phyloP scores from a whole-genome alignment of 345 rosid species.

The Noccaea caerulescens region DNA sequence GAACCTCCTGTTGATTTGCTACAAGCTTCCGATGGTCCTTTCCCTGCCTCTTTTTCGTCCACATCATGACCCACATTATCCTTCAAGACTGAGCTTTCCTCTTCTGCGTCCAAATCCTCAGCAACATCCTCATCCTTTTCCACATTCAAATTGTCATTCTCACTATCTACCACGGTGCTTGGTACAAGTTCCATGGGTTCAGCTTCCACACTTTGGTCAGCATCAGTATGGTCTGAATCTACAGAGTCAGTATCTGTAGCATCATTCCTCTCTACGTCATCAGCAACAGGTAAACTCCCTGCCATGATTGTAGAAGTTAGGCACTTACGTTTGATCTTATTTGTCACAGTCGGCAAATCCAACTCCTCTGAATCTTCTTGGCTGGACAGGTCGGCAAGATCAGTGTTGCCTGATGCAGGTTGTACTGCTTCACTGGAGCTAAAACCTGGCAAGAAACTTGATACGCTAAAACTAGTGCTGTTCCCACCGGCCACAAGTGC shows the following conservation, averaged over 20 bases:
- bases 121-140: constrained; percentile 28
- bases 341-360: constrained; percentile 1
- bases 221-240: constrained; percentile 27
- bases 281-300: constrained; percentile 24
- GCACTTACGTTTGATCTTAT: constrained; percentile 27
- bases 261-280: constrained; percentile 35
- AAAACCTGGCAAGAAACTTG: constrained; percentile 46
- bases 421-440: constrained; percentile 43
- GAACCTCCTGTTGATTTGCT: constrained; percentile 61
- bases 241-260: constrained; percentile 1
- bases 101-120: constrained; percentile 27
- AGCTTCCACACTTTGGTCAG: constrained; percentile 23
- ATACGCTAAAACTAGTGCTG: constrained; percentile 50
- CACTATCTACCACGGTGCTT: constrained; percentile 27
- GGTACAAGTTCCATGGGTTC: constrained; percentile 34
- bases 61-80: constrained; percentile 38
- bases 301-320: constrained; percentile 38
- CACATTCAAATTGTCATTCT: constrained; percentile 24
- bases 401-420: constrained; percentile 26
- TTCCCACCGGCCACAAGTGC: constrained; percentile 59
- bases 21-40: constrained; percentile 30
- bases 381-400: not conserved
- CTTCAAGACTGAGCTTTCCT: constrained; percentile 22
- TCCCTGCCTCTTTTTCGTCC: constrained; percentile 15
- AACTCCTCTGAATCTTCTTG: constrained; percentile 13